These are phyloP conservation scores for Rhodotorula mucilaginosa DNA, from an alignment of 1,284 basidiomycete genomes.

Conservation along the genomic window DNA sequence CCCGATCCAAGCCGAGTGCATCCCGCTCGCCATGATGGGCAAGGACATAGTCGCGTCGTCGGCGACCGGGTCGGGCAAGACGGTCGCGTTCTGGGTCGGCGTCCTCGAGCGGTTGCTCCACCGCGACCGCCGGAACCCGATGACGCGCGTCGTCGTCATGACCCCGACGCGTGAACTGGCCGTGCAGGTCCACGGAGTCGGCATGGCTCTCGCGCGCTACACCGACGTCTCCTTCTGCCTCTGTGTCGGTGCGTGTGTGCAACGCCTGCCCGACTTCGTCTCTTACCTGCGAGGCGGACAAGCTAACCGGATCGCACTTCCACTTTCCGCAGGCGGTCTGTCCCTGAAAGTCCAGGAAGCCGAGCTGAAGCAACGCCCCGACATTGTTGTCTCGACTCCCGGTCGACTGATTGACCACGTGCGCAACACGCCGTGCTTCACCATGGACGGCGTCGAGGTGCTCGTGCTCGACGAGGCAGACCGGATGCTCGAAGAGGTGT, in stretches of 20 bases:
- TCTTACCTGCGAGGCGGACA: background rate
- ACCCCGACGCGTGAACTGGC: slow-evolving; percentile 92
- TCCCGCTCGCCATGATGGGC: slow-evolving; percentile 86
- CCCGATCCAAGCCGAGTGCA: slow-evolving; percentile 88
- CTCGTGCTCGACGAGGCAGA: slow-evolving; percentile 96
- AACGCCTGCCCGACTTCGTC: background rate
- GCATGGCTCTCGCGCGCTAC: slow-evolving; percentile 75
- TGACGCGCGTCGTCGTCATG: slow-evolving; percentile 89
- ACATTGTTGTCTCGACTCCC: slow-evolving; percentile 90
- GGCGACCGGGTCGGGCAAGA: slow-evolving; percentile 94
- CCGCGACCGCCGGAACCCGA: slow-evolving; percentile 73
- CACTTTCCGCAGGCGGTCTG: slow-evolving; percentile 65
- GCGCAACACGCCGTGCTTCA: slow-evolving; percentile 90
- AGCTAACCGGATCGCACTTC: slow-evolving; percentile 11
- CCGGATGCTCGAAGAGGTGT: slow-evolving; percentile 83
- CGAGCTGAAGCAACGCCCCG: slow-evolving; percentile 77
- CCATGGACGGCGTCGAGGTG: slow-evolving; percentile 87
- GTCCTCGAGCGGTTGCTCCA: slow-evolving; percentile 88
- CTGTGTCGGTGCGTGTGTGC: slow-evolving; percentile 66
- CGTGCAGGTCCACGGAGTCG: slow-evolving; percentile 90
- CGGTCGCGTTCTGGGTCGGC: slow-evolving; percentile 91
- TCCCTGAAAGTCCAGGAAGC: slow-evolving; percentile 87
- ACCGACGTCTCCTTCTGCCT: slow-evolving; percentile 86
- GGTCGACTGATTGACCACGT: slow-evolving; percentile 96
- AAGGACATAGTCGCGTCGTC: slow-evolving; percentile 94